Percentiles rank a stretch among this genome's conserved stretches.
Conservation (phyloP, 257 asterid species). For the Perilla frutescens region DNA sequence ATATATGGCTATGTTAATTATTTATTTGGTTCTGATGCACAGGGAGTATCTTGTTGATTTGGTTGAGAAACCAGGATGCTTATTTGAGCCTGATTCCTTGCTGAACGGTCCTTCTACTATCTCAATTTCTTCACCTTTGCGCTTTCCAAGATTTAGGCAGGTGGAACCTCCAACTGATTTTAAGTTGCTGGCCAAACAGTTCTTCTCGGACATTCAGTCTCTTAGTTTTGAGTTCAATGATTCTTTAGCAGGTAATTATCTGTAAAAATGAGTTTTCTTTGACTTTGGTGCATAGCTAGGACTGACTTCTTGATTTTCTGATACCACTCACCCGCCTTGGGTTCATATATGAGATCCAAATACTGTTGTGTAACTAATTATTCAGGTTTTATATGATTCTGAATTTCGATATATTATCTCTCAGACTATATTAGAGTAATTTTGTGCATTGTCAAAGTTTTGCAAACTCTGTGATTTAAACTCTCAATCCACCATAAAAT, state of each 20-base stretch:
- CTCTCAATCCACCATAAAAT: conserved; percentile 10
- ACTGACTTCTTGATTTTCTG: conserved; percentile 12
- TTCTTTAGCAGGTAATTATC: conserved; percentile 66
- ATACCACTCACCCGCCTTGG: conserved; percentile 10
- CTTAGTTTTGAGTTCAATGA: conserved; percentile 80
- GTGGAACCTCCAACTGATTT: conserved; percentile 75
- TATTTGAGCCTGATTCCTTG: conserved; percentile 89
- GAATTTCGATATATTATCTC: not conserved
- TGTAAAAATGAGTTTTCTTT: conserved; percentile 17
- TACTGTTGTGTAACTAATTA: conserved; percentile 2
- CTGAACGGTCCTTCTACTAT: conserved; percentile 93
- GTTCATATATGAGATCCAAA: conserved; percentile 16
- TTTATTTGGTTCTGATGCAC: conserved; percentile 43
- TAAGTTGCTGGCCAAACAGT: conserved; percentile 87
- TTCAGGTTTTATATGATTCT: not conserved
- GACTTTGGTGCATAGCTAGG: conserved; percentile 22
- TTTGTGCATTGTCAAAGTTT: not conserved
- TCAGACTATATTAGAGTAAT: too few species aligned
- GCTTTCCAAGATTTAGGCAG: conserved; percentile 80
- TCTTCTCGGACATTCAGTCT: conserved; percentile 75
- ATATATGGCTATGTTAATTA: conserved; percentile 20
- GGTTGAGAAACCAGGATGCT: conserved; percentile 82
- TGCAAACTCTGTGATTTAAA: not conserved
- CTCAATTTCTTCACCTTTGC: conserved; percentile 87
- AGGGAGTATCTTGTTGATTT: conserved; percentile 97